Percentiles rank a stretch among this genome's conserved stretches.
These are phyloP conservation scores for Rhipidocladum racemiflorum DNA, from an alignment of 176 grass and related monocot species.

Conservation along the genomic window DNA sequence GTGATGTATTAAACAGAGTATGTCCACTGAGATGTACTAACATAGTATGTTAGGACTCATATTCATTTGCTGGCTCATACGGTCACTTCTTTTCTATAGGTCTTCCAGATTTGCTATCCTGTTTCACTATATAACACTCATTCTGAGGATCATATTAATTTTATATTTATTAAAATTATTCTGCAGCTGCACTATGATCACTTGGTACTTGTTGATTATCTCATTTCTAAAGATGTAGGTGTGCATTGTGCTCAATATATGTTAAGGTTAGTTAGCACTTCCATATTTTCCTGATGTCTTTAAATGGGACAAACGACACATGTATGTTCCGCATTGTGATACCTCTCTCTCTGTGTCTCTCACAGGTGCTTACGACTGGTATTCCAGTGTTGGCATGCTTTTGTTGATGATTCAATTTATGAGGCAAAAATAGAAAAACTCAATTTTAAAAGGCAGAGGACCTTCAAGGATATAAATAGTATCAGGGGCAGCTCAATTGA, in stretches of 20 bases:
- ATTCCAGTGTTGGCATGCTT: constrained; percentile 68
- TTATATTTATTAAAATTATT: constrained; percentile 34
- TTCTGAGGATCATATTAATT: constrained; percentile 6
- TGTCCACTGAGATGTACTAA: no score
- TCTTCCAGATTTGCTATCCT: constrained; percentile 9
- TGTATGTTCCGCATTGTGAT: constrained; percentile 11
- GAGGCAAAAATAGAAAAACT: constrained; percentile 35
- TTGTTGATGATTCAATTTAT: constrained; percentile 52
- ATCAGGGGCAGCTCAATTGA: constrained; percentile 21
- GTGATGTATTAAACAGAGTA: not conserved
- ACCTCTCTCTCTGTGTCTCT: not conserved
- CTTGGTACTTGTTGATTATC: constrained; percentile 88
- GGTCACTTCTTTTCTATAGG: not conserved
- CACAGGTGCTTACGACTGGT: constrained; percentile 70
- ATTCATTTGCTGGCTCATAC: constrained; percentile 2
- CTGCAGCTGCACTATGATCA: constrained; percentile 95
- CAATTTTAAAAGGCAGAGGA: constrained; percentile 60
- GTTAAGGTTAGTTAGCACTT: constrained; percentile 60
- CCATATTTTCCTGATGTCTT: no score
- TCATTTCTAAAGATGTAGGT: constrained; percentile 86
- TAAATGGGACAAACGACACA: not conserved
- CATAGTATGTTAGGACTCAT: constrained; percentile 6
- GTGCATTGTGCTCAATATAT: constrained; percentile 78
- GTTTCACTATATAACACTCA: constrained; percentile 20
- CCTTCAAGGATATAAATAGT: constrained; percentile 34